phyloP scores from a whole-genome alignment of 2,329 filamentous ascomycete genomes.

The Fusarium oligoseptatum region DNA sequence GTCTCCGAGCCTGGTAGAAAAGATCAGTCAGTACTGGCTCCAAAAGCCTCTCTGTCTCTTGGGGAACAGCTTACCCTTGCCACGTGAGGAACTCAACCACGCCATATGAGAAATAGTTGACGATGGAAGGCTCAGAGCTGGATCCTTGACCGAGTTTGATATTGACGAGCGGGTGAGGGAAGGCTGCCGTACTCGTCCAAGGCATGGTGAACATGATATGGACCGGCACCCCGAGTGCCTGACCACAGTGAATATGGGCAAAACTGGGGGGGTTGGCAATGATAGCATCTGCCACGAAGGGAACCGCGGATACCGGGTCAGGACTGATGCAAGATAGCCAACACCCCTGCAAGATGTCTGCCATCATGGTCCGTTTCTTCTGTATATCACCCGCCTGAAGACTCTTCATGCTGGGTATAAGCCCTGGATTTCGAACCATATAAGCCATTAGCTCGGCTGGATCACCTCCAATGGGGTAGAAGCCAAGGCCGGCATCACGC shows the following conservation, averaged over 20 bases:
- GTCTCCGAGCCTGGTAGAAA: constrained; percentile 16
- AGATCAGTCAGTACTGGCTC: background rate
- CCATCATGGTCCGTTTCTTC: constrained; percentile 44
- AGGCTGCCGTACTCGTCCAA: constrained; percentile 78
- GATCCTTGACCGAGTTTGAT: constrained; percentile 57
- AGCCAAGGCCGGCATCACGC: constrained; percentile 61
- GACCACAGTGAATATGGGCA: constrained; percentile 23
- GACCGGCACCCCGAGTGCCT: constrained; percentile 19
- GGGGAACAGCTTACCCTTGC: constrained; percentile 65
- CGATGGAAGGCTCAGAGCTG: constrained; percentile 67
- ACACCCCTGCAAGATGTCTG: constrained; percentile 48
- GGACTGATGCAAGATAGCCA: constrained; percentile 46
- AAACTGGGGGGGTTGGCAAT: constrained; percentile 48
- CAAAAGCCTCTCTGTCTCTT: background rate
- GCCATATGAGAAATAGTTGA: constrained; percentile 79
- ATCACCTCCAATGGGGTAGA: constrained; percentile 66
- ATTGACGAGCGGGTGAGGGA: constrained; percentile 80
- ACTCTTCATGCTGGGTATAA: constrained; percentile 46
- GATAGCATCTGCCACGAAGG: constrained; percentile 63
- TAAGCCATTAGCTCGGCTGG: constrained; percentile 49
- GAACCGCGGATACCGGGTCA: constrained; percentile 31
- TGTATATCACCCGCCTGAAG: constrained; percentile 46
- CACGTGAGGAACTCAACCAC: constrained; percentile 83
- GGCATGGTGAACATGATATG: constrained; percentile 62
- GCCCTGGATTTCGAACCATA: constrained; percentile 49